Evolutionary conservation across 192 early-diverging fungal genomes (phyloP), one percentile per base, ranked within the genome.

Genomic region (Podila horticola): DNA sequence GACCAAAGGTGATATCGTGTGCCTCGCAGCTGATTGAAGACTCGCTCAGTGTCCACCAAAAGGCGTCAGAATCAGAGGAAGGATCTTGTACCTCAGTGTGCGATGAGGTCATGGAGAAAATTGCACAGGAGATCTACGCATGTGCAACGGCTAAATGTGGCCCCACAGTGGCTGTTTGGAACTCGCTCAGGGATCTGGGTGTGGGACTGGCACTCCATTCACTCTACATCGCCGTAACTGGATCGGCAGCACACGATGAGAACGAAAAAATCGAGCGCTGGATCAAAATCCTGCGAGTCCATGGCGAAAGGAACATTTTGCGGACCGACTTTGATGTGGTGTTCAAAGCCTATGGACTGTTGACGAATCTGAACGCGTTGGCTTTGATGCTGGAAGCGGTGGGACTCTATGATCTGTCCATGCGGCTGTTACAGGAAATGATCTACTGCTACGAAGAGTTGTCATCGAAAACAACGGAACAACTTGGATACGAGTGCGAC

Each of bases 311-410:
- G n/a, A 38, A 38, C 19, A 51, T 64, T 41, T 33, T 28, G n/a
- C 15, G 26, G 58, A 33, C 22, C 17, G 71, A 73, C 34, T 73
- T 81, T 69, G 62, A 73, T 41, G 66, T 69, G 11, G 34, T 81
- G 10, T 11, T 73, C 33, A 19, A 58, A 15, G 51, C 63, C 2
- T 73, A 73, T 45, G 33, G 77, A 1, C 68, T 61, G 0, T 58
- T 73, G 45, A 34, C 49, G 20, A 65, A 73, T 22, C 33, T 81
- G 36, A 81, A 81, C n/a, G 55, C 71, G 5, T 24, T 81, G 41
- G 70, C 58, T 13, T 17, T 81, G 1, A 58, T 73, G 41, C 34
- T 81, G 66, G 77, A 81, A 41, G 71, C 70, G 1, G 62, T 69
- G 10, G 71, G 67, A 17, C 58, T 81, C 6, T 73, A 81, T 60